Evolutionary conservation across 805 yeast genomes (phyloP).

Genomic region (Yamadazyma sp.): DNA sequence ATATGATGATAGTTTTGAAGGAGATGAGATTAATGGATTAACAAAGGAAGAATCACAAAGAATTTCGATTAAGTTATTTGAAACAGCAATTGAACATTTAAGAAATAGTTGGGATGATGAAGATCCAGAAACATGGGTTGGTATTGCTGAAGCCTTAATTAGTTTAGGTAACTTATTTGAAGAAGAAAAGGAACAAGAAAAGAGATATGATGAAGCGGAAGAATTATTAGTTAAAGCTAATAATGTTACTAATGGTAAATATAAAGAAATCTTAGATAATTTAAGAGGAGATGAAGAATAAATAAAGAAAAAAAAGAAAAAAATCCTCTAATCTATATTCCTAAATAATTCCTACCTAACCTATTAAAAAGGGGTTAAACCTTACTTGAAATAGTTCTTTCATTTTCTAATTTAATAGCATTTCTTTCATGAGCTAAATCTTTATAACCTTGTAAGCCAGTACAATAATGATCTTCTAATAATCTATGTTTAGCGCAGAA

Average conservation of each 20-base stretch:
- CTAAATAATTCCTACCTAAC: too few relatives aligned
- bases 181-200: slow-evolving; percentile 66
- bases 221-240: slow-evolving; percentile 65
- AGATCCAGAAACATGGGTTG: slow-evolving; percentile 79
- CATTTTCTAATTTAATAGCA: slow-evolving; percentile 77
- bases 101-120: slow-evolving; percentile 61
- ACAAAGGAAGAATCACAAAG: slow-evolving; percentile 42
- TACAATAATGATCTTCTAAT: slow-evolving; percentile 79
- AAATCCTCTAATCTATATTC: too few relatives aligned
- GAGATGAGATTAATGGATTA: slow-evolving; percentile 34
- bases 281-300: too few relatives aligned
- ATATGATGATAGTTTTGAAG: slow-evolving; percentile 48
- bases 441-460: slow-evolving; percentile 75
- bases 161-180: slow-evolving; percentile 73
- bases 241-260: slow-evolving; percentile 76
- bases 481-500: slow-evolving; percentile 85
- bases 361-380: too few relatives aligned
- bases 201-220: slow-evolving; percentile 68
- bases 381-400: slow-evolving; percentile 59
- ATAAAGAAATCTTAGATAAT: slow-evolving; percentile 59
- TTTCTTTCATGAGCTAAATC: slow-evolving; percentile 80
- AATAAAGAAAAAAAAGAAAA: too few relatives aligned
- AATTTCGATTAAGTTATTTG: slow-evolving; percentile 46
- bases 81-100: slow-evolving; percentile 56
- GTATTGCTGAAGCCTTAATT: slow-evolving; percentile 82